A percentile compares a stretch with the other conserved stretches of the same genome.
Conservation (phyloP, 1,139 yeast species). For the Candida freyschussii region DNA sequence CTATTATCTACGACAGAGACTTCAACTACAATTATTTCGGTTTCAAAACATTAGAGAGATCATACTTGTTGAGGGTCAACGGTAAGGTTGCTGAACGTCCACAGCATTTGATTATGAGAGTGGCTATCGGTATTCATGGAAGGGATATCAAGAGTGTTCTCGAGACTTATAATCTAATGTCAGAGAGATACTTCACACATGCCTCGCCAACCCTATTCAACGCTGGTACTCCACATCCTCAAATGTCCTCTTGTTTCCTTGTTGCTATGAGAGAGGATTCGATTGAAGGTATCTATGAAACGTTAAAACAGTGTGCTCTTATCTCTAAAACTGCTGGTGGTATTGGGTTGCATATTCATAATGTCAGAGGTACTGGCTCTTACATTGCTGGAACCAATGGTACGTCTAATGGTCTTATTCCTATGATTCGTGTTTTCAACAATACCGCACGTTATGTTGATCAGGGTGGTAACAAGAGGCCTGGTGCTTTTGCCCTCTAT, state of each 20-base stretch:
- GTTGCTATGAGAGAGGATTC: slow-evolving; percentile 88
- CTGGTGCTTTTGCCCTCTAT: slow-evolving; percentile 88
- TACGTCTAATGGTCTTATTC: slow-evolving; percentile 81
- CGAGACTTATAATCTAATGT: slow-evolving; percentile 83
- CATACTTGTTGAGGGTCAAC: slow-evolving; percentile 65
- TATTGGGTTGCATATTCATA: slow-evolving; percentile 79
- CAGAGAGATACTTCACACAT: slow-evolving; percentile 77
- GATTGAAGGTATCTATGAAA: slow-evolving; percentile 84
- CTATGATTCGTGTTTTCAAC: slow-evolving; percentile 87
- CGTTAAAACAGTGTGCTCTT: slow-evolving; percentile 79
- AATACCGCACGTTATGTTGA: slow-evolving; percentile 91
- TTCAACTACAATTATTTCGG: slow-evolving; percentile 81
- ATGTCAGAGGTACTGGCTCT: slow-evolving; percentile 81
- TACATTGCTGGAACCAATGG: slow-evolving; percentile 89
- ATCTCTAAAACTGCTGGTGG: slow-evolving; percentile 92
- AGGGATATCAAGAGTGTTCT: slow-evolving; percentile 62
- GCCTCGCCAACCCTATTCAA: slow-evolving; percentile 89
- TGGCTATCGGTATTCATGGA: slow-evolving; percentile 84
- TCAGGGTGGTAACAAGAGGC: slow-evolving; percentile 93
- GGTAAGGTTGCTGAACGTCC: slow-evolving; percentile 87
- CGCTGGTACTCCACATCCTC: slow-evolving; percentile 85
- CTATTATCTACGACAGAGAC: slow-evolving; percentile 80
- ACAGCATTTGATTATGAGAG: slow-evolving; percentile 86
- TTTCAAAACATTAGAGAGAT: slow-evolving; percentile 81
- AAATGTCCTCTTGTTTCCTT: slow-evolving; percentile 85